phyloP scores from a whole-genome alignment of 2,329 filamentous ascomycete genomes.

The Capronia epimyces region DNA sequence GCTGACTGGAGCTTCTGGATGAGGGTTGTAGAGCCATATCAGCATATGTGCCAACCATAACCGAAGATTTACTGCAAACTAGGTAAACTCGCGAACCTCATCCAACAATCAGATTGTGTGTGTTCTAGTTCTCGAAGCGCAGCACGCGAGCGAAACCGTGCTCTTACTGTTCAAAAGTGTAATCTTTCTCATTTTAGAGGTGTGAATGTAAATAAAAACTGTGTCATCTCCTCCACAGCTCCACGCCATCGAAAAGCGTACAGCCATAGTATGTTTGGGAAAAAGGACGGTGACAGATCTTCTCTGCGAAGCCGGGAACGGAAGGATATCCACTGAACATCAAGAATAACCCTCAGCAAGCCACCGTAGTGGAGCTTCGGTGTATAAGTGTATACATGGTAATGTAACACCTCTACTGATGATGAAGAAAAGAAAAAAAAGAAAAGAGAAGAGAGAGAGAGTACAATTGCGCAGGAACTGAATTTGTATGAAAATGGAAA shows the following conservation, averaged over 20 bases:
- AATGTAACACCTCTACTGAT: slow-evolving; percentile 50
- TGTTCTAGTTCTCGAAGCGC: too few species aligned
- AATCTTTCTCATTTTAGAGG: not conserved
- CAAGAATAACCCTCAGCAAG: slow-evolving; percentile 48
- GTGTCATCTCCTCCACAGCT: slow-evolving; percentile 47
- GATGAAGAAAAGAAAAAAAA: slow-evolving; percentile 40
- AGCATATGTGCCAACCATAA: too few species aligned
- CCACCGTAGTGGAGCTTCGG: slow-evolving; percentile 45
- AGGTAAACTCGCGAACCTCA: too few species aligned
- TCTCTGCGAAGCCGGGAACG: slow-evolving; percentile 48
- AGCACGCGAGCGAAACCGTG: too few species aligned
- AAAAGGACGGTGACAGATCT: slow-evolving; percentile 39
- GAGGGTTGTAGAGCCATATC: too few species aligned
- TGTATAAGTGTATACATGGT: slow-evolving; percentile 44
- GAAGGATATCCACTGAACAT: slow-evolving; percentile 43
- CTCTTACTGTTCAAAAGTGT: not conserved
- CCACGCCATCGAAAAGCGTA: slow-evolving; percentile 39
- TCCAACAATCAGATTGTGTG: too few species aligned
- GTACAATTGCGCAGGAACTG: slow-evolving; percentile 1
- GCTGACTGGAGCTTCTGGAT: too few species aligned
- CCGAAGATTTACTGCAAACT: too few species aligned
- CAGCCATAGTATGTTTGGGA: slow-evolving; percentile 40
- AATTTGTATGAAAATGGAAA: slow-evolving; percentile 11
- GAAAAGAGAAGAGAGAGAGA: slow-evolving; percentile 24
- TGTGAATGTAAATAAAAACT: slow-evolving; percentile 27